Percentiles rank a stretch among this genome's conserved stretches.
Conservation (phyloP, 1,284 basidiomycete genomes). For the Neotropicomus parvogracilis region DNA sequence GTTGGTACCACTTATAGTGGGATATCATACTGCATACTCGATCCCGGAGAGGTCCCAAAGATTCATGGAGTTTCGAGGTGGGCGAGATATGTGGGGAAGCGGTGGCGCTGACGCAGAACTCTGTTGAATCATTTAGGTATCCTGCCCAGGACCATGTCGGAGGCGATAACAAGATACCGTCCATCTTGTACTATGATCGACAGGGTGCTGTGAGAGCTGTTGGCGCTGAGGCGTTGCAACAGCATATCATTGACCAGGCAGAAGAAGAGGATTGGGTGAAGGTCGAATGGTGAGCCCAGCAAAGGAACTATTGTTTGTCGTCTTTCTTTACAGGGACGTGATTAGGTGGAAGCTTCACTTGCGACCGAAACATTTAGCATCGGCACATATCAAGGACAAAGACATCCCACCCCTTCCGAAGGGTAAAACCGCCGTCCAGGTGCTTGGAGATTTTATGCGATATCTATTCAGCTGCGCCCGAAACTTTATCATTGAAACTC, state of each 20-base stretch:
- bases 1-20: slow-evolving; percentile 52
- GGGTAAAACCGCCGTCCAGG: slow-evolving; percentile 41
- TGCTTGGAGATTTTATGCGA: slow-evolving; percentile 49
- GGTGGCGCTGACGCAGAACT: background rate
- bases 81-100: background rate
- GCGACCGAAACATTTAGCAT: slow-evolving; percentile 35
- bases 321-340: background rate
- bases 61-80: slow-evolving; percentile 43
- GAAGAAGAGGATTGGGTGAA: slow-evolving; percentile 45
- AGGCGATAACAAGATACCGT: slow-evolving; percentile 52
- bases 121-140: slow-evolving; percentile 36
- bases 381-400: slow-evolving; percentile 21
- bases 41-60: slow-evolving; percentile 45
- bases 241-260: slow-evolving; percentile 38
- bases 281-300: slow-evolving; percentile 44
- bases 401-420: slow-evolving; percentile 44
- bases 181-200: slow-evolving; percentile 50
- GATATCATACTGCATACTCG: slow-evolving; percentile 42
- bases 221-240: slow-evolving; percentile 46
- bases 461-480: slow-evolving; percentile 47
- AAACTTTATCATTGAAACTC: slow-evolving; percentile 45
- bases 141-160: slow-evolving; percentile 40
- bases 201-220: slow-evolving; percentile 41
- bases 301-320: too few species aligned
- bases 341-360: slow-evolving; percentile 59